These are phyloP conservation scores for Camillea tinctor DNA, from an alignment of 2,329 filamentous ascomycete species.

Conservation along the genomic window DNA sequence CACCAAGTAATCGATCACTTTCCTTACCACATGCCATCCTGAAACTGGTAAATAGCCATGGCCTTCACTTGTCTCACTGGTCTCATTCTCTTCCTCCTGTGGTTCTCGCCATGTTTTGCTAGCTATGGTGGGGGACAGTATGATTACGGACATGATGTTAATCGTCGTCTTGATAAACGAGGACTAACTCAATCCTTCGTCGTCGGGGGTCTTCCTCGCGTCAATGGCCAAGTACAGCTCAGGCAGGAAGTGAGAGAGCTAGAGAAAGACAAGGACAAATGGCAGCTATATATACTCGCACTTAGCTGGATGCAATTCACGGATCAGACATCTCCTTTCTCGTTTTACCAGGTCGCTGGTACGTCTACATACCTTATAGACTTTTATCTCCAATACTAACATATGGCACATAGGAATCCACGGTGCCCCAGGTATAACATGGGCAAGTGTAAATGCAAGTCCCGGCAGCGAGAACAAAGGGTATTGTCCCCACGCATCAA, in stretches of 20 bases:
- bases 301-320: constrained; percentile 70
- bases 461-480: constrained; percentile 57
- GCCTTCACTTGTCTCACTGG: neutral
- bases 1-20: neutral
- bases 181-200: constrained; percentile 36
- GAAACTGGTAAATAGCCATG: constrained; percentile 6
- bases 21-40: neutral
- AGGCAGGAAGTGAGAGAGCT: constrained; percentile 70
- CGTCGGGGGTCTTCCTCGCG: constrained; percentile 41
- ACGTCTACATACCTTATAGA: constrained; percentile 8
- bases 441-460: constrained; percentile 51
- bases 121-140: constrained; percentile 35
- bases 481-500: constrained; percentile 75
- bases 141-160: constrained; percentile 50
- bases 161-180: constrained; percentile 39
- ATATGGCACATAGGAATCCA: constrained; percentile 63
- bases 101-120: constrained; percentile 9
- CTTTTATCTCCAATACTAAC: constrained; percentile 13
- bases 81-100: constrained; percentile 7
- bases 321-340: constrained; percentile 61
- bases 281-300: constrained; percentile 75
- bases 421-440: constrained; percentile 64
- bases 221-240: constrained; percentile 41
- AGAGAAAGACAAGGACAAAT: constrained; percentile 61
- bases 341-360: constrained; percentile 80